Percentiles rank a stretch among this genome's conserved stretches.
These are phyloP conservation scores for Silene vulgaris DNA, from an alignment of 179 eudicot genomes.

Conservation along the genomic window DNA sequence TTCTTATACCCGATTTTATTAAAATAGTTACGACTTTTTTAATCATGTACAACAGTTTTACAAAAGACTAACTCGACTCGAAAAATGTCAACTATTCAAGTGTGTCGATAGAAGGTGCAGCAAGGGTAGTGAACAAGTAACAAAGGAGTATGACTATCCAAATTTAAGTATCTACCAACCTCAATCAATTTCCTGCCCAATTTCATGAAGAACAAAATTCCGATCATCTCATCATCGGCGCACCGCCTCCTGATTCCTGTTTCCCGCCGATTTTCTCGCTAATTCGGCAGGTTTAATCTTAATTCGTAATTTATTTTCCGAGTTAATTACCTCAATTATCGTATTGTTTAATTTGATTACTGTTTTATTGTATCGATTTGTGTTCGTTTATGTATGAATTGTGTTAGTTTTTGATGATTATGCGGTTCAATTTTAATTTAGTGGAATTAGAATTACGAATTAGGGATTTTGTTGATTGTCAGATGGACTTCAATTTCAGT, in stretches of 20 bases:
- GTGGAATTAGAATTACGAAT: background rate
- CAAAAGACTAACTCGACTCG: too few relatives aligned
- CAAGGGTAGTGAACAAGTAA: too few relatives aligned
- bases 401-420: background rate
- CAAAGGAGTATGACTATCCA: too few relatives aligned
- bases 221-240: background rate
- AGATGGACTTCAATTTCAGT: background rate
- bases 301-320: background rate
- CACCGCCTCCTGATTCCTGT: background rate
- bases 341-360: background rate
- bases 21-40: too few relatives aligned
- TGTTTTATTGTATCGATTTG: background rate
- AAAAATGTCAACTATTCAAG: too few relatives aligned
- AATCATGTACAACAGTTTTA: too few relatives aligned
- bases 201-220: background rate
- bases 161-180: background rate
- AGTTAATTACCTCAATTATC: background rate
- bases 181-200: background rate
- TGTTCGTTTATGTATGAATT: background rate
- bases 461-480: background rate
- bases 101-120: too few relatives aligned
- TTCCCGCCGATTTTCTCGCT: background rate
- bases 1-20: too few relatives aligned
- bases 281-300: background rate
- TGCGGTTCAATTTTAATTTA: background rate